Evolutionary conservation across 345 rosid genomes (phyloP).

Genomic region (Leavenworthia alabamica): DNA sequence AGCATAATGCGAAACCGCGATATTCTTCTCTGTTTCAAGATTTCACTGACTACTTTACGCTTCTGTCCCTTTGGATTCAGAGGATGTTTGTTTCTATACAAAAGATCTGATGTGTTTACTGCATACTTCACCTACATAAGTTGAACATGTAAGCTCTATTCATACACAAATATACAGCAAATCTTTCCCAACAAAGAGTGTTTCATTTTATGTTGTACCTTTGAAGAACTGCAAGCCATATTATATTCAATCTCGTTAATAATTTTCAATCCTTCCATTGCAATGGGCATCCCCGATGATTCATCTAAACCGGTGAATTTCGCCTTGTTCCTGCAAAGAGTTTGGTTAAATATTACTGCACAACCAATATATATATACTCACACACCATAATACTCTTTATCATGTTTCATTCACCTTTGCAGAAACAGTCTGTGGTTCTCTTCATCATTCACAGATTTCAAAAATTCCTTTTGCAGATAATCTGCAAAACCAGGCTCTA

Average conservation of each 20-base stretch:
- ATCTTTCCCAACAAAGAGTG: not conserved
- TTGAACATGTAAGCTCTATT: constrained; percentile 9
- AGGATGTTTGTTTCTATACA: constrained; percentile 44
- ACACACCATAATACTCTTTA: constrained; percentile 1
- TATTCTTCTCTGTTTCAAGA: constrained; percentile 23
- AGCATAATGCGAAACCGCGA: constrained; percentile 27
- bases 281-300: constrained; percentile 25
- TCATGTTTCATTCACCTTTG: constrained; percentile 47
- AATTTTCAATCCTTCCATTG: constrained; percentile 58
- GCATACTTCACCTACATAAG: constrained; percentile 68
- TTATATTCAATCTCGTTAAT: constrained; percentile 71
- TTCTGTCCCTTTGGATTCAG: not conserved
- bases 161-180: not conserved
- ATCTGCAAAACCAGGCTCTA: constrained; percentile 76
- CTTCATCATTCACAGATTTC: constrained; percentile 49
- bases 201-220: constrained; percentile 43
- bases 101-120: constrained; percentile 72
- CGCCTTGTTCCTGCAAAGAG: constrained; percentile 57
- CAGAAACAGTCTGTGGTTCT: constrained; percentile 59
- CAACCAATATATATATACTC: not conserved
- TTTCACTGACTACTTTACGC: constrained; percentile 5
- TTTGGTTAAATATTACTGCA: constrained; percentile 6
- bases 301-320: constrained; percentile 35
- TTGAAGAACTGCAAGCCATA: constrained; percentile 76
- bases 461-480: constrained; percentile 69